Base-by-base conservation (phyloP, 805 yeast species). In the Schwanniomyces polymorphus region DNA sequence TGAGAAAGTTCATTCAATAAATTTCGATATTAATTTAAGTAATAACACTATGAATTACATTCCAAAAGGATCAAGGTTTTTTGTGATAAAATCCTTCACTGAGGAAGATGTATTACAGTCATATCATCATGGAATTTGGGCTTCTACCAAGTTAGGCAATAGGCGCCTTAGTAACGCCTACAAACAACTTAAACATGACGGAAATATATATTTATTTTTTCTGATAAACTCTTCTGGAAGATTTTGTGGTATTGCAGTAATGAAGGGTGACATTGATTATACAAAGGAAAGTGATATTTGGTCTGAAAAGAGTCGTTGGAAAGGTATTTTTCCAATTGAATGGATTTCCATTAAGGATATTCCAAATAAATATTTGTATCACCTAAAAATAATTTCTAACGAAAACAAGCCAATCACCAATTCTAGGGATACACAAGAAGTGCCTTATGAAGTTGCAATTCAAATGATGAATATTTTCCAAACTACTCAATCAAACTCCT, bases 341-440 rank as follows among this genome's bases (percentile, higher is more conserved):
- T 82, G 87, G 86, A 52, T 76, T 10, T 54, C 70, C 23, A 67
- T 77, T 7, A 76, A 78, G 53, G 82, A 81, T 50, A 68, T 82
- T 5, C 77, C 79, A 38, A 81, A 81, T 54, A 67, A 63, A 34
- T 57, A 57, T 43, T 71, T 83, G 44, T 76, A 74, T 47, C 76
- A 72, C 48, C 65, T 82, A 44, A 61, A 65, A 44, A 67, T 78
- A 6, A 70, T 75, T 3, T 54, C 66, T 25, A 79, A 80, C 54
- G 82, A 75, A 25, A 65, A 65, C 47, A 70, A 73, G 55, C 78
- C 84, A 1, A 81, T 83, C 1, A 78, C 85, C 1, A 74, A 76
- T 52, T 81, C 86, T 16, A 74, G 86, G 53, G 87, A 83, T 54
- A 79, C 86, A 0, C 86, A 82, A 58, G 84, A 79, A 47, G 53